These are phyloP conservation scores for Tuber melanosporum DNA, from an alignment of 495 filamentous ascomycete species.

Conservation along the genomic window DNA sequence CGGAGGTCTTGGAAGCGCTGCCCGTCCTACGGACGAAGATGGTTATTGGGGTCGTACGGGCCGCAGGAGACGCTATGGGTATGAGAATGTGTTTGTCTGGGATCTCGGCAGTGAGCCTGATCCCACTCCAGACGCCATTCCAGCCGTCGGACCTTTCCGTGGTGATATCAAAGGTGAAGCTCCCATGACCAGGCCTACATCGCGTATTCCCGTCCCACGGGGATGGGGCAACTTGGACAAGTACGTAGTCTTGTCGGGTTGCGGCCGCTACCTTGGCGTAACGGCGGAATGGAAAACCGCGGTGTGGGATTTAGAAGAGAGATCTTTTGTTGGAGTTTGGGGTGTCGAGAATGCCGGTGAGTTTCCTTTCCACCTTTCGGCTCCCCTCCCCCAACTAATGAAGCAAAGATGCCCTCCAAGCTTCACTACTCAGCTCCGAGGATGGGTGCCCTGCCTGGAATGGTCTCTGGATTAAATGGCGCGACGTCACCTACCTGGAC, in stretches of 20 bases:
- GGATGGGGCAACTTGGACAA: slow-evolving; percentile 34
- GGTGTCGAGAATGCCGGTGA: slow-evolving; percentile 25
- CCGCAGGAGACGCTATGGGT: slow-evolving; percentile 28
- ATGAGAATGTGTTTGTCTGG: slow-evolving; percentile 34
- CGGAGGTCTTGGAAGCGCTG: slow-evolving; percentile 18
- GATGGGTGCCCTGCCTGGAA: slow-evolving; percentile 34
- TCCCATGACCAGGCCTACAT: slow-evolving; percentile 16
- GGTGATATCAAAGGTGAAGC: slow-evolving; percentile 24
- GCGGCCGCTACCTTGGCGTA: slow-evolving; percentile 25
- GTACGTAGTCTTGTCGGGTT: slow-evolving; percentile 27
- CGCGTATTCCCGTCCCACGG: slow-evolving; percentile 22
- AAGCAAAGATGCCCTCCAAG: slow-evolving; percentile 22
- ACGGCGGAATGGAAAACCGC: slow-evolving; percentile 35
- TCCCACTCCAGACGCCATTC: background rate
- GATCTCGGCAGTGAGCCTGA: slow-evolving; percentile 25
- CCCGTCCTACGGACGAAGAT: slow-evolving; percentile 13
- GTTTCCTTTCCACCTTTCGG: background rate
- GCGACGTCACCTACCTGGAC: slow-evolving; percentile 18
- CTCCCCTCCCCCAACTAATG: background rate
- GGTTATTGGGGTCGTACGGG: slow-evolving; percentile 10
- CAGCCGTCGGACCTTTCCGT: slow-evolving; percentile 16
- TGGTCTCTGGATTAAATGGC: slow-evolving; percentile 36
- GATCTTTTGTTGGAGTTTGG: slow-evolving; percentile 34
- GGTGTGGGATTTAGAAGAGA: slow-evolving; percentile 37
- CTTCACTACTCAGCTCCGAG: slow-evolving; percentile 14